Percentiles rank a stretch among this genome's conserved stretches.
phyloP scores from a whole-genome alignment of 2,329 filamentous ascomycete genomes.

The Phialemonium atrogriseum region DNA sequence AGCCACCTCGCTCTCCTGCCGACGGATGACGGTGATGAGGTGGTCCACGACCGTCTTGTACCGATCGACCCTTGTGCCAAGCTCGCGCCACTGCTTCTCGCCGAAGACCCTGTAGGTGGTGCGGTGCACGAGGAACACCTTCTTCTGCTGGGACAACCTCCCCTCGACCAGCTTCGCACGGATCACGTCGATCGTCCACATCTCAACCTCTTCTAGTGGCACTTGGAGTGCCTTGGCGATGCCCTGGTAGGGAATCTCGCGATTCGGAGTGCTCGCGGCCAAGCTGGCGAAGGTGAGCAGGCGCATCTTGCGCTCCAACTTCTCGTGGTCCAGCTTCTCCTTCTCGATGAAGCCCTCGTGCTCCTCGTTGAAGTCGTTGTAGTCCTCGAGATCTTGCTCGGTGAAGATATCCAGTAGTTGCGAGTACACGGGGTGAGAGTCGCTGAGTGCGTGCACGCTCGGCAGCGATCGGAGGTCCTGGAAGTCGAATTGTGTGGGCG shows the following conservation, averaged over 20 bases:
- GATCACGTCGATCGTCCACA: slow-evolving; percentile 98
- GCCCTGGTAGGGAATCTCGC: slow-evolving; percentile 79
- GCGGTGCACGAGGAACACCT: slow-evolving; percentile 91
- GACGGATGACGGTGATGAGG: slow-evolving; percentile 69
- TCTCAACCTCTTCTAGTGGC: slow-evolving; percentile 76
- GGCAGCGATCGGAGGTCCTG: slow-evolving; percentile 75
- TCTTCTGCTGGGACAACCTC: slow-evolving; percentile 86
- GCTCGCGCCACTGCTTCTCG: slow-evolving; percentile 96
- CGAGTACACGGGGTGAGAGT: slow-evolving; percentile 76
- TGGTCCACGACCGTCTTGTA: slow-evolving; percentile 77
- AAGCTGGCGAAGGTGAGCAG: slow-evolving; percentile 87
- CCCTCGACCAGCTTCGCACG: slow-evolving; percentile 92
- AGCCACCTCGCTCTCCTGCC: slow-evolving; percentile 73
- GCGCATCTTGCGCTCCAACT: slow-evolving; percentile 89
- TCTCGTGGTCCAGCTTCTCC: slow-evolving; percentile 61
- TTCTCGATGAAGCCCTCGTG: slow-evolving; percentile 78
- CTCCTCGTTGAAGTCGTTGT: slow-evolving; percentile 90
- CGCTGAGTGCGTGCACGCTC: slow-evolving; percentile 76
- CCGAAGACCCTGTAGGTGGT: slow-evolving; percentile 95
- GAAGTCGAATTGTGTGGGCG: slow-evolving; percentile 57
- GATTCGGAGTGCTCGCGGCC: slow-evolving; percentile 72
- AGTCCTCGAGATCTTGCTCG: slow-evolving; percentile 89
- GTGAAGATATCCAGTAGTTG: slow-evolving; percentile 94
- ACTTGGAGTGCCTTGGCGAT: slow-evolving; percentile 84
- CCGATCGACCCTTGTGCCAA: slow-evolving; percentile 81